phyloP scores from a whole-genome alignment of 2,329 filamentous ascomycete species.

The Diaporthe velutina region DNA sequence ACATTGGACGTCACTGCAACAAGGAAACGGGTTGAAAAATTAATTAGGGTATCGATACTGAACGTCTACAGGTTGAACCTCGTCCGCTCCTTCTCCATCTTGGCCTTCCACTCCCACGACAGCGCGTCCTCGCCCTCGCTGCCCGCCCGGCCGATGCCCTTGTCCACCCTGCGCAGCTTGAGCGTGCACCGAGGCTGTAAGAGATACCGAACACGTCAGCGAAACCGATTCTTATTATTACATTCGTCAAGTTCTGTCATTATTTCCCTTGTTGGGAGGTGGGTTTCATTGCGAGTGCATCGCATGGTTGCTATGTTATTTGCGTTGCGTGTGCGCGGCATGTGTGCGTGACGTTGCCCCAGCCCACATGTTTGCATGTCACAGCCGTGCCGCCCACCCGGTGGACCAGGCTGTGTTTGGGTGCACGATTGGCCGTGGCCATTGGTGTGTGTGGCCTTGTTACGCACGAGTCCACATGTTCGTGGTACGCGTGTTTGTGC shows the following conservation, averaged over 20 bases:
- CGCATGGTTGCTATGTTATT: neutral
- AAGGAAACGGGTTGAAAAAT: neutral
- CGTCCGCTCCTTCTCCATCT: conserved; percentile 94
- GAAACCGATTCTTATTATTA: neutral
- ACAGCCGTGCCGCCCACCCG: neutral
- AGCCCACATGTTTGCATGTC: conserved; percentile 15
- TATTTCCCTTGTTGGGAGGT: too few relatives aligned
- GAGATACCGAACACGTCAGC: neutral
- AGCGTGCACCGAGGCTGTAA: conserved; percentile 65
- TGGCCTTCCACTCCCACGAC: conserved; percentile 97
- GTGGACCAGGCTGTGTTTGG: neutral
- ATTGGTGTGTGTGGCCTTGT: neutral
- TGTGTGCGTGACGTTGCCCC: conserved; percentile 7
- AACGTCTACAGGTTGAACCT: conserved; percentile 84
- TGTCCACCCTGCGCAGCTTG: conserved; percentile 91
- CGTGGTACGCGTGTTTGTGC: conserved; percentile 18
- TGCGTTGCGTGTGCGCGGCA: conserved; percentile 47
- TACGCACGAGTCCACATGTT: conserved; percentile 18
- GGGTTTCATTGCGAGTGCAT: conserved; percentile 30
- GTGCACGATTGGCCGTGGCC: neutral
- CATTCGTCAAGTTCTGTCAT: neutral
- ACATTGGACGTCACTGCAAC: neutral
- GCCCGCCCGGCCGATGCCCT: conserved; percentile 80
- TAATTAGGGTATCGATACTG: conserved; percentile 14
- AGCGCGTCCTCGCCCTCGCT: conserved; percentile 80